Evolutionary conservation across 306 rosid genomes (phyloP).

Genomic region (Prunus persica): Prunus_persica_NCBIv2 NC_034016.1:22399001-22399500

Average conservation of each 20-base stretch:
- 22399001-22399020: slow-evolving; percentile 33
- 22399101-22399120: slow-evolving; percentile 65
- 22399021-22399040: slow-evolving; percentile 81
- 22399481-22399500: not conserved
- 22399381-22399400: slow-evolving; percentile 68
- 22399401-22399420: slow-evolving; percentile 53
- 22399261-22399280: not conserved
- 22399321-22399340: slow-evolving; percentile 22
- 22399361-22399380: slow-evolving; percentile 64
- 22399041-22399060: slow-evolving; percentile 72
- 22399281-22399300: not conserved
- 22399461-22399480: not conserved
- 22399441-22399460: not conserved
- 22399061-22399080: slow-evolving; percentile 73
- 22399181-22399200: not conserved
- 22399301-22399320: slow-evolving; percentile 18
- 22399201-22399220: no score
- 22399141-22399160: slow-evolving; percentile 9
- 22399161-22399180: not conserved
- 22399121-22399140: slow-evolving; percentile 7
- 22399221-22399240: no score
- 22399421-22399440: slow-evolving; percentile 6
- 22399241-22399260: not conserved
- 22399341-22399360: slow-evolving; percentile 80
- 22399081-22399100: slow-evolving; percentile 81